A percentile compares a stretch with the other conserved stretches of the same genome.
phyloP scores from a whole-genome alignment of 1,284 basidiomycete genomes.

The Rhodotorula sp. region DNA sequence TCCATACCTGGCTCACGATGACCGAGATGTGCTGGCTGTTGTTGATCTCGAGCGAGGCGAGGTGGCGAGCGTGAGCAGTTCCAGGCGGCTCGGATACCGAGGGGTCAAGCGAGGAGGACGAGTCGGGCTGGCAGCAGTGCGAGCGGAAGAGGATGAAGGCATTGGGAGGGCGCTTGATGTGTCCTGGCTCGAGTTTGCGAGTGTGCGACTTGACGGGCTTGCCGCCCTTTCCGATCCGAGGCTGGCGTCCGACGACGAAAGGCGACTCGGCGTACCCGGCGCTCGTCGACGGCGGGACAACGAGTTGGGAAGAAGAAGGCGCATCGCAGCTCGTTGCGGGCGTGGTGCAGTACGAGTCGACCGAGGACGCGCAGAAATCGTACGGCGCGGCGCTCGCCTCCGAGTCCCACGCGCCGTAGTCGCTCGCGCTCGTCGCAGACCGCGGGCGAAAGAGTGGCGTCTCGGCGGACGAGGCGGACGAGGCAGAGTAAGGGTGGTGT shows the following conservation, averaged over 20 bases:
- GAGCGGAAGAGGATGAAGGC: slow-evolving; percentile 93
- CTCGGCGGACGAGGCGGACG: slow-evolving; percentile 15
- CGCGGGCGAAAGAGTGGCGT: slow-evolving; percentile 5
- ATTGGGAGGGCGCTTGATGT: slow-evolving; percentile 88
- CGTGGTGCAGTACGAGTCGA: slow-evolving; percentile 5
- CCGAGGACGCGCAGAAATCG: slow-evolving; percentile 6
- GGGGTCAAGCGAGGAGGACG: slow-evolving; percentile 55
- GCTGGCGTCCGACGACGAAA: neutral
- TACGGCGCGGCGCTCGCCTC: slow-evolving; percentile 10
- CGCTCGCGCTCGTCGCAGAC: slow-evolving; percentile 26
- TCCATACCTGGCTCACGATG: slow-evolving; percentile 46
- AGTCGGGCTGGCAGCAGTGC: slow-evolving; percentile 64
- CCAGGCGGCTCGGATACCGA: slow-evolving; percentile 23
- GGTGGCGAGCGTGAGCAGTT: slow-evolving; percentile 31
- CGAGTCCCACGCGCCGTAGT: slow-evolving; percentile 23
- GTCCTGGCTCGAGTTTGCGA: slow-evolving; percentile 51
- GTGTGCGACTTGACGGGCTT: slow-evolving; percentile 33
- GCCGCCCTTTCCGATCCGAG: slow-evolving; percentile 12
- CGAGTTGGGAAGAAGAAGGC: neutral
- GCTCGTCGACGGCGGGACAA: neutral
- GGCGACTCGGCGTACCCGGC: slow-evolving; percentile 1
- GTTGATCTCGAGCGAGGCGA: slow-evolving; percentile 39
- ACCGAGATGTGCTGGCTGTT: slow-evolving; percentile 46
- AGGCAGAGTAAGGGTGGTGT: slow-evolving; percentile 30
- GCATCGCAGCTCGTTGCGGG: slow-evolving; percentile 3